Evolutionary conservation across 176 grass and related monocot species (phyloP).

Genomic region (Avena sativa): DNA sequence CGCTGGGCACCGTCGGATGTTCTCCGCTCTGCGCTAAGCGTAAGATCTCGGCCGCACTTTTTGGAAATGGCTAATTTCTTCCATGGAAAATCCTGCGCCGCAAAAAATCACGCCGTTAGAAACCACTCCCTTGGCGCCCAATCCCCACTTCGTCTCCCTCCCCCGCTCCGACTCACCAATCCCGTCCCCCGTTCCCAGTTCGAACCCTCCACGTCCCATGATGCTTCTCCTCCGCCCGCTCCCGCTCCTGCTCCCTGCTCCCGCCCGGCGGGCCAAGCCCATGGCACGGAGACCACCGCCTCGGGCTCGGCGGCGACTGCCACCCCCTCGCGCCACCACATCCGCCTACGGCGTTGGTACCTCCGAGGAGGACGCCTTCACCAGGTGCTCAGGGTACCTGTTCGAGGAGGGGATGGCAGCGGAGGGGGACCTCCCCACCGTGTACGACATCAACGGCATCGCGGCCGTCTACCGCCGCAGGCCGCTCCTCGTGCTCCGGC

Average conservation of each 20-base stretch:
- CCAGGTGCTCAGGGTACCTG: conserved; percentile 85
- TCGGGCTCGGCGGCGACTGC: background rate
- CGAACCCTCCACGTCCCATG: background rate
- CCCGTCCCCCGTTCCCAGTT: background rate
- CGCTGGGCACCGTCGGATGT: background rate
- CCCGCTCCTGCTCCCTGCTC: background rate
- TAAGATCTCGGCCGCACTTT: background rate
- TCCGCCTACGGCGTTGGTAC: background rate
- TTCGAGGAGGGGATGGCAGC: conserved; percentile 67
- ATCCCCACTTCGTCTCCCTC: conserved; percentile 30
- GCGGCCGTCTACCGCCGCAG: conserved; percentile 72
- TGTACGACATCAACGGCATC: conserved; percentile 62
- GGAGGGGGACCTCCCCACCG: conserved; percentile 63
- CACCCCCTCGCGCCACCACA: conserved; percentile 20
- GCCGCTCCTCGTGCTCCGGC: conserved; percentile 85
- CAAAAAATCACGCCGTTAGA: conserved; percentile 41
- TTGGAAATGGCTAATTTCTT: background rate
- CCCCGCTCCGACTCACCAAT: background rate
- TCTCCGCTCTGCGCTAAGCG: too few relatives aligned
- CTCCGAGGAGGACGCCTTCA: conserved; percentile 81
- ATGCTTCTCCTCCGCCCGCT: conserved; percentile 43
- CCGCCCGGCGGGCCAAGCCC: background rate
- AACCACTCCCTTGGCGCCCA: conserved; percentile 64
- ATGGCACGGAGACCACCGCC: background rate
- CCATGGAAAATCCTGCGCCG: conserved; percentile 27